Evolutionary conservation across 176 grass and related monocot species (phyloP), one percentile per base, ranked within the genome.

Genomic region (Oryza officinalis): DNA sequence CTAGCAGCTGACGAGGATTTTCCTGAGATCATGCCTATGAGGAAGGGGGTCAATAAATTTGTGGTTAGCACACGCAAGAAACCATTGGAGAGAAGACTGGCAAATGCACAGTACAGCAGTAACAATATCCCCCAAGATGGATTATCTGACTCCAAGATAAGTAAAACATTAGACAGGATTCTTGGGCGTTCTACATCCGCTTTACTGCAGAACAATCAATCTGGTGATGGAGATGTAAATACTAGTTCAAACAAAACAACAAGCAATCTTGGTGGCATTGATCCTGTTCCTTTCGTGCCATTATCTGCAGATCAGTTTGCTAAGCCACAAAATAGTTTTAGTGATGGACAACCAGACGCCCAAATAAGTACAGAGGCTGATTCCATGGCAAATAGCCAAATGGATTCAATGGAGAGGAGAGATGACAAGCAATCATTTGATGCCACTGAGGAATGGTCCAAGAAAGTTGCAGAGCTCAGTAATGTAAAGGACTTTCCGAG

Each of bases 161-260:
- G 91, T 83, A 77, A 98, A 86, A 95, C 82, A 27, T 85, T 98
- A 81, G 93, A 98, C 85, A 90, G 93, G 86, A 93, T 98, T 80
- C 85, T 98, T 61, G 85, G 93, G 63, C 91, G 83, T 80, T 84
- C 89, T 5, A 68, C 89, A 74, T 77, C 50, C 72, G 54, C 69
- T 68, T 63, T 82, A 65, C 38, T 45, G 25, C 64, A 67, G 64
- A 81, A 72, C 44, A 57, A 81, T 73, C 74, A 87, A 20, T 76
- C 87, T 77, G 76, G 52, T 43, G 37, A 20, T 60, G 74, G 74
- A 60, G 74, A 27, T 44, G 50, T 54, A 57, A 71, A 88, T 87
- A 27, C 77, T 67, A 65, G 68, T 77, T 50, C 67, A 27, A 91
- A 84, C 33, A 81, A 78, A 75, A 76, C 70, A 74, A 85, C 33